Conservation (phyloP, 1,139 yeast species). For the Yamadazyma pseudoaaseri region DNA sequence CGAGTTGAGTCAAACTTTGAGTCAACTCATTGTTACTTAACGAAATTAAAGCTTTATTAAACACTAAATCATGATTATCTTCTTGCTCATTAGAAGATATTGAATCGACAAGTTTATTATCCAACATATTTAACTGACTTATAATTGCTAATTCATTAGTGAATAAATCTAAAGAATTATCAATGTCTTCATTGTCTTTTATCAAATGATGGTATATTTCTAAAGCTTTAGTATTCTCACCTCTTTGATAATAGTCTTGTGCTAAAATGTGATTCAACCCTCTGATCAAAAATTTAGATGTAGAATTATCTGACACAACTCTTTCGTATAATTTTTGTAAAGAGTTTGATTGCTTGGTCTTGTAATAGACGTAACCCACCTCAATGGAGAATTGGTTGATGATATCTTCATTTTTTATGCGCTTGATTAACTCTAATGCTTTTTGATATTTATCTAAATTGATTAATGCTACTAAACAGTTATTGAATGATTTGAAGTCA, state of each 20-base stretch:
- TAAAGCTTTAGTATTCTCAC: constrained; percentile 55
- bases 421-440: constrained; percentile 50
- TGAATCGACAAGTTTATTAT: constrained; percentile 8
- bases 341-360: constrained; percentile 47
- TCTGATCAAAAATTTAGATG: constrained; percentile 26
- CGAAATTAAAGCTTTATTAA: constrained; percentile 65
- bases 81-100: constrained; percentile 9
- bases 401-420: constrained; percentile 33
- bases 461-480: constrained; percentile 68
- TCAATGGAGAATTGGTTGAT: constrained; percentile 48
- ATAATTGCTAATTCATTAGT: constrained; percentile 70
- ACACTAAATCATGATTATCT: constrained; percentile 38
- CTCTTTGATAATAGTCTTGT: constrained; percentile 72
- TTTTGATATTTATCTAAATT: constrained; percentile 65
- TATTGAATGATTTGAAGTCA: constrained; percentile 54
- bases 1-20: constrained; percentile 47
- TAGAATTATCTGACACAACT: constrained; percentile 22
- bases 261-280: constrained; percentile 79
- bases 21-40: constrained; percentile 44
- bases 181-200: constrained; percentile 35
- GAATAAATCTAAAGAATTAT: constrained; percentile 53
- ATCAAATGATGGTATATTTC: constrained; percentile 53
- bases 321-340: constrained; percentile 40
- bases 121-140: constrained; percentile 44
- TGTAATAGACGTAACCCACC: constrained; percentile 69